phyloP scores from a whole-genome alignment of 108 stramenopile species.

The Mediolabrus comicus region DNA sequence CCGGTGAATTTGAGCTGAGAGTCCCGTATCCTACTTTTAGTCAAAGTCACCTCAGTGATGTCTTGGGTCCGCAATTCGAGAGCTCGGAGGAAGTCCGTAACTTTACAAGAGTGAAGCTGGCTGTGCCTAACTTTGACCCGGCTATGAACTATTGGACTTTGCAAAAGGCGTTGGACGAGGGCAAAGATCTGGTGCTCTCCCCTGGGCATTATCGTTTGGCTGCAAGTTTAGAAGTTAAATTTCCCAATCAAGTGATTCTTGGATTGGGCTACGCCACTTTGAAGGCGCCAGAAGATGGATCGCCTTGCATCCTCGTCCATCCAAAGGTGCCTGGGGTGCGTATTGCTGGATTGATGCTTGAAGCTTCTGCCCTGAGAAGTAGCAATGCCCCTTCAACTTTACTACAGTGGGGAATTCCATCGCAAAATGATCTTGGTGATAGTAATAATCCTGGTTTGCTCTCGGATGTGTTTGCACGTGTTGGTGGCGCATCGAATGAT shows the following conservation, averaged over 20 bases:
- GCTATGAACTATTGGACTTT: too few species aligned
- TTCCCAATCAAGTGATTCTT: conserved; percentile 68
- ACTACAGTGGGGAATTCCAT: conserved; percentile 59
- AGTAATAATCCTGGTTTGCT: conserved; percentile 63
- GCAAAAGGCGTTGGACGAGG: conserved; percentile 47
- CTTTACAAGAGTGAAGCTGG: conserved; percentile 41
- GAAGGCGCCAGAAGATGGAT: conserved; percentile 60
- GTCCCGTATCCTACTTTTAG: background rate
- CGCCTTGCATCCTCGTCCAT: conserved; percentile 67
- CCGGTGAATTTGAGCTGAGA: background rate
- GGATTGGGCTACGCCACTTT: conserved; percentile 77
- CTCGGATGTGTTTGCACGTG: conserved; percentile 78
- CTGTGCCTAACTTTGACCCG: too few species aligned
- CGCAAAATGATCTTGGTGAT: conserved; percentile 46
- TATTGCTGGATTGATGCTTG: conserved; percentile 74
- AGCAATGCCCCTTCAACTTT: background rate
- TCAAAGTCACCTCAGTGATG: too few species aligned
- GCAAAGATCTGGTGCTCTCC: conserved; percentile 71
- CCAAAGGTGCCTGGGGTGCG: conserved; percentile 56
- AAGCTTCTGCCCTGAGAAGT: conserved; percentile 48
- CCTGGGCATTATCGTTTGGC: conserved; percentile 73
- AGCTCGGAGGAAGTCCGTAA: background rate
- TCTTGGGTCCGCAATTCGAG: background rate
- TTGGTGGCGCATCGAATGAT: conserved; percentile 61
- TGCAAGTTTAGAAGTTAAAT: conserved; percentile 45